Evolutionary conservation across 257 asterid species (phyloP), one percentile per base, ranked within the genome.

Genomic region (Solanum ossicruentum): DNA sequence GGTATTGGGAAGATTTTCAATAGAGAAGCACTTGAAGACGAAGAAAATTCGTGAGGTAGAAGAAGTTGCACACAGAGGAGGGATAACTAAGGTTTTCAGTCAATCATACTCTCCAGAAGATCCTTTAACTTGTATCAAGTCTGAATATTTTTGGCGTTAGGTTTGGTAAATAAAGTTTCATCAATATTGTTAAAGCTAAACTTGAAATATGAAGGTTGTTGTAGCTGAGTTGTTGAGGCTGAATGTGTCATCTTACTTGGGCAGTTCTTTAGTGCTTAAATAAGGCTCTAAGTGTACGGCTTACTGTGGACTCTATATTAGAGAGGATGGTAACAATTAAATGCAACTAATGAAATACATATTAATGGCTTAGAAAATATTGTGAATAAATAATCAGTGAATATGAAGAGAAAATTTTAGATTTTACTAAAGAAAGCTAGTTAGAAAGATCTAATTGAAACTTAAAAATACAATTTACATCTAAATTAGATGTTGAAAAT

Each of bases 41-140:
- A 91, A 90, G 85, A 97, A 97, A 88, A 77, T 95, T 28, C 91
- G 98, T 83, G 99, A 95, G 61, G 98, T 94, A 56, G 99, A 97
- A 86, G 93, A 84, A 89, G 96, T 97, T 90, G 96, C 97, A 80
- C 96, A 94, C 84, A 92, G 97, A 86, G 89, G 98, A 85, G 92
- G 87, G 92, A 91, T 95, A 80, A 93, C 99, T 15, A 95, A 95
- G 99, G 99, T 95, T 82, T 80, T 90, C 23, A 81, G 84, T 83
- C n/a, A 63, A 75, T 88, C 81, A 20, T 85, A 87, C 77, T 58
- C 23, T 41, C 78, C 39, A 86, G 67, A 49, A 54, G 58, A 39
- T 82, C 26, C 54, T 26, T 77, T 51, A 45, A 51, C 82, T 51
- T 77, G 26, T 26, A 52, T 77, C 23, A 15, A 23, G 47, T 77